Evolutionary conservation across 1,139 yeast genomes (phyloP).

Genomic region (Geotrichum candidum): DNA sequence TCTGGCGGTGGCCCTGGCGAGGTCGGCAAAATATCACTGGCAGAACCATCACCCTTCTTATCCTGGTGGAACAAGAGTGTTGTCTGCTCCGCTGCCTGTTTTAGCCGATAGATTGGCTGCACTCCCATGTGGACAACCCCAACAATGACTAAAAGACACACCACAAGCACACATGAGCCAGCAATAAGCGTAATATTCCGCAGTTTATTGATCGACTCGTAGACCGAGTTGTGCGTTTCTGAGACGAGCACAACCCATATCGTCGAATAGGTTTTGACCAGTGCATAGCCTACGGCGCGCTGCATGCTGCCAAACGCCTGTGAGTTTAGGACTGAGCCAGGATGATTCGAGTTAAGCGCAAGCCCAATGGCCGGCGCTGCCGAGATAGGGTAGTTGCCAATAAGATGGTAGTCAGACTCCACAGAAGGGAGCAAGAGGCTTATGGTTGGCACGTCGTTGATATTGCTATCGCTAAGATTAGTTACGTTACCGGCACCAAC

Average conservation of each 20-base stretch:
- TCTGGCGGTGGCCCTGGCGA: not conserved
- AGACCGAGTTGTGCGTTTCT: slow-evolving; percentile 54
- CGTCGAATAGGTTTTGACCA: slow-evolving; percentile 44
- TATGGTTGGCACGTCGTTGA: not conserved
- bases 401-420: not conserved
- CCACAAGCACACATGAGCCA: slow-evolving; percentile 70
- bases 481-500: slow-evolving; percentile 19
- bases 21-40: not conserved
- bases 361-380: slow-evolving; percentile 1
- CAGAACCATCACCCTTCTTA: not conserved
- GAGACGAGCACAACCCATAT: slow-evolving; percentile 78
- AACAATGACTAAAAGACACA: slow-evolving; percentile 67
- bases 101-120: slow-evolving; percentile 72
- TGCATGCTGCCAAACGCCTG: slow-evolving; percentile 39
- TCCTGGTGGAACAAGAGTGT: slow-evolving; percentile 24
- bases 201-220: slow-evolving; percentile 56
- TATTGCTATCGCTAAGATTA: not conserved
- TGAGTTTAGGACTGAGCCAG: slow-evolving; percentile 50
- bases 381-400: not conserved
- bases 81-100: slow-evolving; percentile 72
- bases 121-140: slow-evolving; percentile 83
- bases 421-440: slow-evolving; percentile 5
- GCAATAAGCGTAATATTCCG: slow-evolving; percentile 71
- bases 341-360: not conserved
- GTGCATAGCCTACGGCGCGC: slow-evolving; percentile 69